Evolutionary conservation across 495 filamentous ascomycete genomes (phyloP).

Genomic region (Hamigera avellanea): DNA sequence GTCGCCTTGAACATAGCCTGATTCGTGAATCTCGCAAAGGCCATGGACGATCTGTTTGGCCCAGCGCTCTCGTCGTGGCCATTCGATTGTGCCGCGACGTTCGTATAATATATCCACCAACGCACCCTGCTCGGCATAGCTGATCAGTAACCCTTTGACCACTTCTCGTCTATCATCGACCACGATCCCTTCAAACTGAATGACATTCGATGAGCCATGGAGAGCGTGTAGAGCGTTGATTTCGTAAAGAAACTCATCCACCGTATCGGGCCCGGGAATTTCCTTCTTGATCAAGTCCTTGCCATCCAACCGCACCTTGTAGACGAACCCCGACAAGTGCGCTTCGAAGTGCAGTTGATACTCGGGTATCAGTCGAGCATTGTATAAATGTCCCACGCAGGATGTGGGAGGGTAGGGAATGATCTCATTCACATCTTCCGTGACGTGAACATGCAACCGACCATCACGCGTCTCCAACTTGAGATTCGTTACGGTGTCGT

Average conservation of each 20-base stretch:
- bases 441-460: constrained; percentile 89
- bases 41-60: constrained; percentile 86
- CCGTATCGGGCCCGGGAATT: constrained; percentile 89
- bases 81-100: constrained; percentile 48
- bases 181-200: constrained; percentile 79
- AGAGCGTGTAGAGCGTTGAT: constrained; percentile 85
- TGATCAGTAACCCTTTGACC: constrained; percentile 87
- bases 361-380: constrained; percentile 52
- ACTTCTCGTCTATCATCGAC: constrained; percentile 63
- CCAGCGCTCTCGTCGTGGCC: constrained; percentile 76
- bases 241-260: constrained; percentile 97
- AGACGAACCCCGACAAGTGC: constrained; percentile 94
- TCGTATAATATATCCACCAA: constrained; percentile 89
- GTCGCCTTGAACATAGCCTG: constrained; percentile 94
- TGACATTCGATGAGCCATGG: constrained; percentile 62
- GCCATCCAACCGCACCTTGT: constrained; percentile 68
- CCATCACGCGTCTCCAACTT: constrained; percentile 87
- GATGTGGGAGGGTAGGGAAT: constrained; percentile 73
- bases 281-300: constrained; percentile 88
- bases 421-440: constrained; percentile 95
- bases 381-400: constrained; percentile 64
- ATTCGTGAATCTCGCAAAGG: constrained; percentile 85
- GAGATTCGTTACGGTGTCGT: constrained; percentile 89
- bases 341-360: constrained; percentile 71
- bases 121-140: constrained; percentile 77